Base-by-base conservation (phyloP, 2,329 filamentous ascomycete genomes). In the Penicillium sp. region DNA sequence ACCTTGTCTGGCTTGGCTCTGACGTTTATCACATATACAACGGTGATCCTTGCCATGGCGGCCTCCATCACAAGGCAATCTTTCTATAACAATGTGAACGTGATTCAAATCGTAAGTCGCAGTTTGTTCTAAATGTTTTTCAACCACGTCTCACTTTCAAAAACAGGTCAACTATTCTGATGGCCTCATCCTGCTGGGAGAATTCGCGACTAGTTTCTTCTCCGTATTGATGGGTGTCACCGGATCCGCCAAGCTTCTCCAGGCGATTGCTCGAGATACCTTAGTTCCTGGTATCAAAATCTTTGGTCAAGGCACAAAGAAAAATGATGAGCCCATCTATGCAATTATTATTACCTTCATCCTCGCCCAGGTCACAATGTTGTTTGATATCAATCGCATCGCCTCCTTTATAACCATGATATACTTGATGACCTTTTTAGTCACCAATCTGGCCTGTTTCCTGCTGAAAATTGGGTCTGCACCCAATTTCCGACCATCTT, bases 331-430 rank as follows among this genome's bases (percentile, higher is more conserved):
- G 63, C 91, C 91, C 0, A 82, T 90, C 7, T 81, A 87, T 65
- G 91, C 91, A 4, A 89, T 96, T 52, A 73, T 93, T 21, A 74
- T 92, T 33, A 95, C 91, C 0, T 93, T 89, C 68, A 63, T 84
- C 3, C 84, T 93, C 55, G 87, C 90, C 1, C 91, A 96, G 69
- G 62, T 93, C 27, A 90, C 90, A 0, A 88, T 96, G 74, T 83
- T 96, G 50, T 89, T 90, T 45, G 87, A 96, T 67, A 84, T 96
- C 63, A 95, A 96, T 71, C 89, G 91, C 68, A 96, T 96, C 65
- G 91, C 91, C 6, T 93, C 90, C 0, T 87, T 96, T 56, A 91
- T 96, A 46, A 93, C 91, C 2, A 96, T 96, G 90, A 90, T 90
- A 16, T 96, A 95, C 70, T 85, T 95, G 68, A 93, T 96, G 88